Evolutionary conservation across 2,329 filamentous ascomycete species (phyloP).

Genomic region (Pyricularia sp.): DNA sequence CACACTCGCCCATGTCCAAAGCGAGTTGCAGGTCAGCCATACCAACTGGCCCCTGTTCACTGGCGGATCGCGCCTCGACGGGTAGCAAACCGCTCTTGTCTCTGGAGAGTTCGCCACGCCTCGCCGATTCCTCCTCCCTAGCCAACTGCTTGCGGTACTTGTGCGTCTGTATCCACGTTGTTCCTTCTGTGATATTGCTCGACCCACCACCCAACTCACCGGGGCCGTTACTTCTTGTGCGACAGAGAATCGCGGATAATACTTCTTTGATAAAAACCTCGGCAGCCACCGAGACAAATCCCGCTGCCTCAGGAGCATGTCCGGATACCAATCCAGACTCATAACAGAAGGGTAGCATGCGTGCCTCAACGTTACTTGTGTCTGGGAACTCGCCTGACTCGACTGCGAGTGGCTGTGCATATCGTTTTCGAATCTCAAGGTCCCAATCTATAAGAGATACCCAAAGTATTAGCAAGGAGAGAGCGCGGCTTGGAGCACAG

Average conservation of each 20-base stretch:
- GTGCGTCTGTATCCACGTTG: slow-evolving; percentile 67
- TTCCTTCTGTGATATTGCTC: slow-evolving; percentile 26
- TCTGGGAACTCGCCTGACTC: slow-evolving; percentile 65
- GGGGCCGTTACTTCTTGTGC: slow-evolving; percentile 55
- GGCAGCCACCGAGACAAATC: slow-evolving; percentile 55
- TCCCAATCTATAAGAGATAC: slow-evolving; percentile 43
- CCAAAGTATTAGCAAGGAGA: not conserved
- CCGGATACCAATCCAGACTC: slow-evolving; percentile 53
- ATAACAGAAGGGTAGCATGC: slow-evolving; percentile 62
- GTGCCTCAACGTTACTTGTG: slow-evolving; percentile 48
- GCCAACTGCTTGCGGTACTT: slow-evolving; percentile 68
- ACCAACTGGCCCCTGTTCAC: slow-evolving; percentile 60
- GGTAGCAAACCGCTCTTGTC: slow-evolving; percentile 73
- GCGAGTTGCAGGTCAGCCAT: slow-evolving; percentile 73
- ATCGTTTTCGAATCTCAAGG: slow-evolving; percentile 58
- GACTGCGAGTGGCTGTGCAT: slow-evolving; percentile 51
- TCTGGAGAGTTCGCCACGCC: slow-evolving; percentile 63
- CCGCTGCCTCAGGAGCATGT: slow-evolving; percentile 49
- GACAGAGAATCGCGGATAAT: slow-evolving; percentile 52
- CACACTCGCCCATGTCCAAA: slow-evolving; percentile 64
- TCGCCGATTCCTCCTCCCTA: slow-evolving; percentile 63
- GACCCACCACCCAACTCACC: slow-evolving; percentile 56
- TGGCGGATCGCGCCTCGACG: slow-evolving; percentile 67
- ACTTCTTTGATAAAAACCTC: slow-evolving; percentile 61
- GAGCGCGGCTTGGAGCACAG: not conserved